Evolutionary conservation across 495 filamentous ascomycete genomes (phyloP), one percentile per base, ranked within the genome.

Genomic region (Penicillium bialowiezense): DNA sequence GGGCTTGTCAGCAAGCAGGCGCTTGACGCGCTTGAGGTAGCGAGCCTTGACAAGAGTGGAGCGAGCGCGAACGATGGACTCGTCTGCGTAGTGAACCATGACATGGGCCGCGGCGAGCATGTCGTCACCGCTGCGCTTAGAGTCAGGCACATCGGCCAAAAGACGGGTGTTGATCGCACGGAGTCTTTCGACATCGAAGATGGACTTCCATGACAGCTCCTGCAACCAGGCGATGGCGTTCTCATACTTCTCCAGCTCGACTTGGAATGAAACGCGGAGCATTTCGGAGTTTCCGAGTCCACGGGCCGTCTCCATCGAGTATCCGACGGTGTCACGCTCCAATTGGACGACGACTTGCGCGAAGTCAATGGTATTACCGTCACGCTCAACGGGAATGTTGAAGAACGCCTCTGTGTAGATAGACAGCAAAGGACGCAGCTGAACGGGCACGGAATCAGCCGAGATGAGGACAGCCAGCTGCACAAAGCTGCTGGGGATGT

Each of bases 341-440:
- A 99, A 72, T 51, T 90, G 81, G 49, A 87, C 87, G 12, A 96
- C 89, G 19, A 97, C 89, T 41, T 95, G 76, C 58, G 97, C 95
- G 62, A 97, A 99, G 50, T 87, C 83, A 13, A 99, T 70, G 8
- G 75, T 79, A 60, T 89, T 74, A 36, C 88, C 91, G 60, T 91
- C 78, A n/a, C 82, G 83, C 60, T 78, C 67, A 39, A 99, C 83
- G 0, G 91, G 92, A 1, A 90, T 88, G 60, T 88, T 90, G 74
- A 97, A 99, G 76, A 97, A 95, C 53, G 91, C 95, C 48, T 89
- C 87, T 20, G 85, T 82, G 63, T 91, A 97, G 18, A 97, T 75
- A 1, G 87, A 73, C 12, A 97, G 69, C 9, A 99, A 72, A 8
- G 93, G 95, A 63, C 89, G 88, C 41, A 86, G 75, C 46, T 88